Evolutionary conservation across 2,329 filamentous ascomycete genomes (phyloP).

Genomic region (Blastomyces emzantsi): DNA sequence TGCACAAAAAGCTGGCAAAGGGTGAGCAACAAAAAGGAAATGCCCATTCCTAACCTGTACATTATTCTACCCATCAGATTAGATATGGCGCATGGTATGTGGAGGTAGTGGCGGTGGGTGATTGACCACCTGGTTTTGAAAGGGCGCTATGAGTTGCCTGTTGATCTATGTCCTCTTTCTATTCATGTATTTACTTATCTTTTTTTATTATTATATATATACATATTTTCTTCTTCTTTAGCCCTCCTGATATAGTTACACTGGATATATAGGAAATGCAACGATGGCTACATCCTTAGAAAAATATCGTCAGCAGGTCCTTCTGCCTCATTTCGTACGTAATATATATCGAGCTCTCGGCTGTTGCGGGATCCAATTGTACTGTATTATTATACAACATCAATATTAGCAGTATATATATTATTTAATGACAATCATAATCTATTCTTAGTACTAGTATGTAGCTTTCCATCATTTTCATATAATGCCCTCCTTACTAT

Average conservation of each 20-base stretch:
- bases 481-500: too few species aligned
- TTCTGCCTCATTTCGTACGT: neutral
- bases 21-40: neutral
- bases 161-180: neutral
- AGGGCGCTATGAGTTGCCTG: neutral
- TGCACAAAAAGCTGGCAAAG: neutral
- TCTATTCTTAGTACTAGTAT: too few species aligned
- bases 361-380: too few species aligned
- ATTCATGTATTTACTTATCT: constrained; percentile 3
- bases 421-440: neutral
- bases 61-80: neutral
- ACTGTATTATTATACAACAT: neutral
- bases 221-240: neutral
- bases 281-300: neutral
- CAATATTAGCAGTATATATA: neutral
- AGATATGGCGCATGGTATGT: neutral
- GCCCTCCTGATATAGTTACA: constrained; percentile 3
- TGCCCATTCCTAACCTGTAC: neutral
- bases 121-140: neutral
- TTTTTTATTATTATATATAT: neutral
- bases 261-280: neutral
- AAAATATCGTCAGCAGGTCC: neutral
- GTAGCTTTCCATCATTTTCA: neutral
- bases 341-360: neutral
- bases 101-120: neutral